phyloP scores from a whole-genome alignment of 2,329 filamentous ascomycete genomes.

The Penicillium sp. region DNA sequence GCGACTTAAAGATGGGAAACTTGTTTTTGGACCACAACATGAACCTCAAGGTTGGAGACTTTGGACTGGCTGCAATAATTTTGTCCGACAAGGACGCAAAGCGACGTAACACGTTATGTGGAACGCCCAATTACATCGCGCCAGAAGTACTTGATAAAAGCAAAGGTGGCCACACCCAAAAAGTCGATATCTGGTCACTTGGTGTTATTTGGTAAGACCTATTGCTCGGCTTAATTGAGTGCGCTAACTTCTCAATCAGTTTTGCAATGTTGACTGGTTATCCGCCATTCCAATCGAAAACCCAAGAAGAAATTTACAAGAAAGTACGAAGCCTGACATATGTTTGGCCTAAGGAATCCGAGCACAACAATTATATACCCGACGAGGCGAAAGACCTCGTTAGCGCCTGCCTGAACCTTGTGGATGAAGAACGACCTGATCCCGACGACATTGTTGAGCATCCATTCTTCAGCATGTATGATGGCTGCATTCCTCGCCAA shows the following conservation, averaged over 20 bases:
- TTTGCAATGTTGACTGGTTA: conserved; percentile 97
- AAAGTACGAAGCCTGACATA: conserved; percentile 50
- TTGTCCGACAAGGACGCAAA: conserved; percentile 86
- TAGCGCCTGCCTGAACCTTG: conserved; percentile 46
- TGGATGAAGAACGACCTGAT: conserved; percentile 49
- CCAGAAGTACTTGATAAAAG: conserved; percentile 94
- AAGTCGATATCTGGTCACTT: conserved; percentile 97
- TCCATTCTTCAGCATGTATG: conserved; percentile 51
- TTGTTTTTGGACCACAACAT: conserved; percentile 91
- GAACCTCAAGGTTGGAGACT: conserved; percentile 98
- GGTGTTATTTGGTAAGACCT: conserved; percentile 83
- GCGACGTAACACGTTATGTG: conserved; percentile 88
- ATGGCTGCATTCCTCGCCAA: conserved; percentile 46
- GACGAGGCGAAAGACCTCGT: conserved; percentile 51
- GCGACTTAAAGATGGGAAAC: conserved; percentile 97
- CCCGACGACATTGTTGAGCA: conserved; percentile 52
- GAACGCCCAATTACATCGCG: conserved; percentile 97
- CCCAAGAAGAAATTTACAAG: conserved; percentile 52
- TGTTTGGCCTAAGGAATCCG: conserved; percentile 48
- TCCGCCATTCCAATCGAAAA: conserved; percentile 85
- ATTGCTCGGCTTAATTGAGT: background rate
- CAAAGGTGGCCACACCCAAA: conserved; percentile 92
- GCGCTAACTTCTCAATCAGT: conserved; percentile 43
- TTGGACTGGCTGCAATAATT: conserved; percentile 87
- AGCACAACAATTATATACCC: conserved; percentile 47